These are phyloP conservation scores for Globisporangium echinulatum DNA, from an alignment of 352 stramenopile species.

Conservation along the genomic window DNA sequence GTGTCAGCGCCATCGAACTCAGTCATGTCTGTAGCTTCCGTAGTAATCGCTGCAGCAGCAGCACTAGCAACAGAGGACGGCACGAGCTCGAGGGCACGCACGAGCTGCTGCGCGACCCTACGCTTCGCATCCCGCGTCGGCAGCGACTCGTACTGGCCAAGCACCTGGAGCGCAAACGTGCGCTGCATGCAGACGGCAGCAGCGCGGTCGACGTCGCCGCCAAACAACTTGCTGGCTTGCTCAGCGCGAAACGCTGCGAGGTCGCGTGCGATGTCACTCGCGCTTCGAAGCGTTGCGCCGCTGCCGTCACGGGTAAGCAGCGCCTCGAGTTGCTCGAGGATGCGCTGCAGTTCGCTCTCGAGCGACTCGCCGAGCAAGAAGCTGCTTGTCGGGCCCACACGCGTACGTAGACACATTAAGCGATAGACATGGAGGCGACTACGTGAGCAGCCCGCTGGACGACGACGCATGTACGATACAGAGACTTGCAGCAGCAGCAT, in stretches of 20 bases:
- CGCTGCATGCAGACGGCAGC: neutral
- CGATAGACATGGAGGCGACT: no score
- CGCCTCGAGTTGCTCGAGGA: slow-evolving; percentile 5
- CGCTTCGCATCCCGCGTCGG: slow-evolving; percentile 1
- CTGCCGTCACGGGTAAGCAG: slow-evolving; percentile 17
- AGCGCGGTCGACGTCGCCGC: neutral
- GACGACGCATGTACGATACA: neutral
- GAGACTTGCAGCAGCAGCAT: neutral
- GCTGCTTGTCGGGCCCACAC: neutral
- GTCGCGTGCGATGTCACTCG: slow-evolving; percentile 9
- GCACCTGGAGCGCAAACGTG: slow-evolving; percentile 6
- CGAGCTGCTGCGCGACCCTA: slow-evolving; percentile 2
- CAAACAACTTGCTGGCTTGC: neutral
- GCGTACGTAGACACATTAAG: neutral
- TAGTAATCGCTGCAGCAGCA: no score
- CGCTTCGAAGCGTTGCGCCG: slow-evolving; percentile 11
- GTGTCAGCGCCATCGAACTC: neutral
- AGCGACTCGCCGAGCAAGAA: slow-evolving; percentile 22
- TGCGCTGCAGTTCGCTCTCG: slow-evolving; percentile 12
- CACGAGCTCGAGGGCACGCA: slow-evolving; percentile 6
- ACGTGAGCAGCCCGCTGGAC: no score
- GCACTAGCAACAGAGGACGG: neutral
- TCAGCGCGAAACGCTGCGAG: slow-evolving; percentile 8
- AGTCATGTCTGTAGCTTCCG: no score
- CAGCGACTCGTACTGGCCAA: neutral